Percentiles rank a stretch among this genome's conserved stretches.
These are phyloP conservation scores for Persicaria tinctoria DNA, from an alignment of 148 eudicot genomes.

Conservation along the genomic window DNA sequence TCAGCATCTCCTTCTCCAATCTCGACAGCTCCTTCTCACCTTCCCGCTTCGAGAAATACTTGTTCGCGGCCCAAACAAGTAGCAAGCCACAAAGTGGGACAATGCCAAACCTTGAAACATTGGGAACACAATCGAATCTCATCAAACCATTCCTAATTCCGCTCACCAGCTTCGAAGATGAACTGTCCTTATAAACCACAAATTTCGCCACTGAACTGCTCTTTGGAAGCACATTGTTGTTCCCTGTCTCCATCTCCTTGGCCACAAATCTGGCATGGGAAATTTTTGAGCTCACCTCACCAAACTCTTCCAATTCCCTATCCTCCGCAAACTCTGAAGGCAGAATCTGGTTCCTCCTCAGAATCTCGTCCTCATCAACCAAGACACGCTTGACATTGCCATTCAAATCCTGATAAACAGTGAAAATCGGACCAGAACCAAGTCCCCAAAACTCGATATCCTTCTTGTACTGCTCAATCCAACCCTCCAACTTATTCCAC, in stretches of 20 bases:
- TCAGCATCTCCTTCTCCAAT: constrained; percentile 72
- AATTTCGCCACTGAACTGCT: constrained; percentile 61
- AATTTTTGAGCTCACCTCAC: constrained; percentile 43
- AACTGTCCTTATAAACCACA: constrained; percentile 20
- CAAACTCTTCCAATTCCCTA: constrained; percentile 29
- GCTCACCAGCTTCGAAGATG: constrained; percentile 19
- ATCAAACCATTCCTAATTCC: constrained; percentile 23
- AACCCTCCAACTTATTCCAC: constrained; percentile 53
- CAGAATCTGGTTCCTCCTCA: constrained; percentile 50
- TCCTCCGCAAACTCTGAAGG: constrained; percentile 24
- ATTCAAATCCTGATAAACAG: constrained; percentile 41
- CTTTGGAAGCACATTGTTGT: constrained; percentile 29
- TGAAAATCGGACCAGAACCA: constrained; percentile 66
- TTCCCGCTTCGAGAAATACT: constrained; percentile 22
- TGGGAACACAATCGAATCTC: constrained; percentile 17
- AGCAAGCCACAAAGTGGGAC: constrained; percentile 39
- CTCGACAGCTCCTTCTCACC: constrained; percentile 30
- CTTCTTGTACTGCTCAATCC: constrained; percentile 69
- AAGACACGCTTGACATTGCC: constrained; percentile 54
- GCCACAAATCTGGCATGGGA: constrained; percentile 54
- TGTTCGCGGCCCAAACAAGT: constrained; percentile 37
- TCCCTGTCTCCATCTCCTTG: constrained; percentile 55
- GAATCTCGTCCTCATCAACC: constrained; percentile 68
- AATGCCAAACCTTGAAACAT: constrained; percentile 40
- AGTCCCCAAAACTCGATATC: constrained; percentile 78